Percentiles rank a stretch among this genome's conserved stretches.
phyloP scores from a whole-genome alignment of 345 rosid species.

The Lenwebbia sp. region DNA sequence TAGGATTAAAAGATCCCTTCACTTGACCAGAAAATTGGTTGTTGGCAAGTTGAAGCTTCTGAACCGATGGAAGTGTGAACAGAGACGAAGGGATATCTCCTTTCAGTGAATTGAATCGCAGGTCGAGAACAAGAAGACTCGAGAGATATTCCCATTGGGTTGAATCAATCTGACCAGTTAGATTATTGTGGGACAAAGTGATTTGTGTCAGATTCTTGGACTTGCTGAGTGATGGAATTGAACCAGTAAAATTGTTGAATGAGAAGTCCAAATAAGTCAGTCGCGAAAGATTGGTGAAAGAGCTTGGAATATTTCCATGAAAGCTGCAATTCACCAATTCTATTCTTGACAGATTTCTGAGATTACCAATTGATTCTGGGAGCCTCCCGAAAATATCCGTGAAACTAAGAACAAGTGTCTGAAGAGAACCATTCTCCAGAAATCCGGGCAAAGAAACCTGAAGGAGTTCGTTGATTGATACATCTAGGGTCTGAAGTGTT shows the following conservation, averaged over 20 bases:
- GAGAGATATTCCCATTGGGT: slow-evolving; percentile 9
- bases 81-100: slow-evolving; percentile 21
- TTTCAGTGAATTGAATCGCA: slow-evolving; percentile 10
- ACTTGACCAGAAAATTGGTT: slow-evolving; percentile 17
- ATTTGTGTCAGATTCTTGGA: slow-evolving; percentile 9
- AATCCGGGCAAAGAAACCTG: slow-evolving; percentile 9
- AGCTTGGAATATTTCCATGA: slow-evolving; percentile 11
- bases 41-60: not conserved
- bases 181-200: slow-evolving; percentile 7
- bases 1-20: not conserved
- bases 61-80: slow-evolving; percentile 3
- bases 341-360: slow-evolving; percentile 4
- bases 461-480: slow-evolving; percentile 5
- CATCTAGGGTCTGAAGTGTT: slow-evolving; percentile 18
- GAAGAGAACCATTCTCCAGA: slow-evolving; percentile 4
- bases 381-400: too few species aligned
- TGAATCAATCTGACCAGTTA: slow-evolving; percentile 12
- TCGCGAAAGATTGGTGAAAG: slow-evolving; percentile 9
- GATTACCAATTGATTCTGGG: not conserved
- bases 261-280: slow-evolving; percentile 22
- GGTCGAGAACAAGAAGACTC: slow-evolving; percentile 12
- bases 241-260: slow-evolving; percentile 11
- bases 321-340: slow-evolving; percentile 7
- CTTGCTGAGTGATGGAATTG: slow-evolving; percentile 13
- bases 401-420: slow-evolving; percentile 5